These are phyloP conservation scores for Rhodotorula sp. DNA, from an alignment of 1,284 basidiomycete genomes.

Conservation along the genomic window DNA sequence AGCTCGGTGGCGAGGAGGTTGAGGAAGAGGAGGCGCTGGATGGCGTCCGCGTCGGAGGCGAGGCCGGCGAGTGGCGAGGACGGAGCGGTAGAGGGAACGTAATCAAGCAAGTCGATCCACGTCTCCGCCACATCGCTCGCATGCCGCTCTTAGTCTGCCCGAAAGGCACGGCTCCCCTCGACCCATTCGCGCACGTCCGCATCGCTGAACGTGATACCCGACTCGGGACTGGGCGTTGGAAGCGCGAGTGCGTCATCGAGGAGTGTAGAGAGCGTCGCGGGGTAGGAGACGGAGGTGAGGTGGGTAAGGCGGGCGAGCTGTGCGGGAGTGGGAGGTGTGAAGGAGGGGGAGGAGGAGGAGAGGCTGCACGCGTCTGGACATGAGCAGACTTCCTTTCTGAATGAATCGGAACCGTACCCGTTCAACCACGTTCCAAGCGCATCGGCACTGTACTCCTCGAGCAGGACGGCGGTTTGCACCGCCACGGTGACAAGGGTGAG, in stretches of 20 bases:
- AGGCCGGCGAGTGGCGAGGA: not conserved
- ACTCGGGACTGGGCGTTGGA: not conserved
- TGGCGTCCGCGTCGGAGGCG: too few relatives aligned
- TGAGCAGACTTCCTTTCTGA: too few relatives aligned
- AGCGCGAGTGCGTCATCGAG: not conserved
- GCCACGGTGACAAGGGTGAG: not conserved
- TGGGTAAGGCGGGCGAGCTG: not conserved
- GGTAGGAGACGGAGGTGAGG: not conserved
- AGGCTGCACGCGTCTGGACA: not conserved
- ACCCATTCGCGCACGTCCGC: not conserved
- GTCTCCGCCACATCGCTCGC: not conserved
- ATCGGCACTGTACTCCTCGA: not conserved
- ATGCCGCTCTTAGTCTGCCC: not conserved
- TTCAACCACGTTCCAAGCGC: not conserved
- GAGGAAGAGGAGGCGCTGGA: not conserved
- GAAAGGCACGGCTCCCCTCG: not conserved
- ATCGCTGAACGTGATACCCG: not conserved
- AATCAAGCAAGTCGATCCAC: slow-evolving; percentile 8
- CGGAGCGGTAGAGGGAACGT: not conserved
- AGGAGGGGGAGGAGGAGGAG: not conserved
- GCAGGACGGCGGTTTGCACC: not conserved
- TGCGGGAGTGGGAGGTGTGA: not conserved
- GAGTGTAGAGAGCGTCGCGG: slow-evolving; percentile 1
- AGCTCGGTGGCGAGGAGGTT: not conserved
- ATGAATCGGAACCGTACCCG: not conserved